Conservation (phyloP, 1,284 basidiomycete genomes). For the Trametes hirsuta region DNA sequence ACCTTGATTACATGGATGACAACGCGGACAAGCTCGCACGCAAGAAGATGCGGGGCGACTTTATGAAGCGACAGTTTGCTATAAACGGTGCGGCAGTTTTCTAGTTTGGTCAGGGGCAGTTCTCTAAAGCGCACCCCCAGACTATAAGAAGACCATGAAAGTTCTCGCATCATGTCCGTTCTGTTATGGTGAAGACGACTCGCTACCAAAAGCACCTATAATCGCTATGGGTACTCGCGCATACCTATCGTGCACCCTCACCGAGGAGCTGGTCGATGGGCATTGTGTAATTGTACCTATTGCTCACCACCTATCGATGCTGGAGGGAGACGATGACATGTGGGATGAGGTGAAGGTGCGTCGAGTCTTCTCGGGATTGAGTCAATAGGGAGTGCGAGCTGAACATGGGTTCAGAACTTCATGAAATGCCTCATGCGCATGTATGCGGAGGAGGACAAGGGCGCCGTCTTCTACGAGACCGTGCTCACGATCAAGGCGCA, state of each 20-base stretch:
- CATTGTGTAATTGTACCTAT: conserved; percentile 97
- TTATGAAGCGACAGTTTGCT: conserved; percentile 96
- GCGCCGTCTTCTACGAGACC: conserved; percentile 94
- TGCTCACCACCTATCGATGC: conserved; percentile 87
- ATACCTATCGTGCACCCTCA: conserved; percentile 87
- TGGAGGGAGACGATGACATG: conserved; percentile 96
- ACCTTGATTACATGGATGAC: conserved; percentile 95
- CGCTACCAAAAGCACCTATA: conserved; percentile 82
- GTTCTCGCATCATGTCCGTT: conserved; percentile 86
- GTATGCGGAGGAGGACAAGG: conserved; percentile 88
- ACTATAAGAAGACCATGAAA: conserved; percentile 94
- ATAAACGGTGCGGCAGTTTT: conserved; percentile 72
- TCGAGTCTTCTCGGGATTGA: conserved; percentile 14
- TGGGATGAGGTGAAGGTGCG: conserved; percentile 95
- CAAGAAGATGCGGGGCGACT: conserved; percentile 94
- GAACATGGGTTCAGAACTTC: conserved; percentile 73
- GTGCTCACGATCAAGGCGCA: conserved; percentile 86
- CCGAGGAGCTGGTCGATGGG: conserved; percentile 85
- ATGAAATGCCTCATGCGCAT: conserved; percentile 98
- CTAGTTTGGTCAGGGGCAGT: no score
- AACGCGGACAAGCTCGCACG: conserved; percentile 92
- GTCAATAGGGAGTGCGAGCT: not conserved
- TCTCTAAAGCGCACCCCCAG: conserved; percentile 53
- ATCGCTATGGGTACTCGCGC: conserved; percentile 89
- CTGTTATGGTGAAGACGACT: conserved; percentile 89